Evolutionary conservation across 352 stramenopile species (phyloP).

Genomic region (Aphanomyces invadans): DNA sequence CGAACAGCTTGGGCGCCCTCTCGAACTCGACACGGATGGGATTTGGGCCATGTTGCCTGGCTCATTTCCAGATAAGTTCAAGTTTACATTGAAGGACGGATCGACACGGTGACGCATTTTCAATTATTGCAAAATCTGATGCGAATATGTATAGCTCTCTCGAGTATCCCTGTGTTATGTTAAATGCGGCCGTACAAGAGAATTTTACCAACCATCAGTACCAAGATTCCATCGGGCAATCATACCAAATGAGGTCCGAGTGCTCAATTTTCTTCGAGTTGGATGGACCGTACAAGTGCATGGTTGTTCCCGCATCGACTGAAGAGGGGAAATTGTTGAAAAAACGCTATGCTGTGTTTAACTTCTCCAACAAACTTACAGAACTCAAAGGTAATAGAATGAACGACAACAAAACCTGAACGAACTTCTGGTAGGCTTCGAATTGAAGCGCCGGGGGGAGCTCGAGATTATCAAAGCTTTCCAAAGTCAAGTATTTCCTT

Average conservation of each 20-base stretch:
- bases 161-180: slow-evolving; percentile 98
- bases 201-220: slow-evolving; percentile 99
- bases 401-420: no score
- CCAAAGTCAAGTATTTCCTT: slow-evolving; percentile 96
- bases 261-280: slow-evolving; percentile 99
- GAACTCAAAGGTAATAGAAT: slow-evolving; percentile 46
- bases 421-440: no score
- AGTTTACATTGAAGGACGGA: slow-evolving; percentile 57
- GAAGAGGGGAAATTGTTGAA: slow-evolving; percentile 98
- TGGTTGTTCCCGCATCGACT: slow-evolving; percentile 97
- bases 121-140: not conserved
- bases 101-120: slow-evolving; percentile 12
- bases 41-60: slow-evolving; percentile 99
- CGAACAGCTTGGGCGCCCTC: slow-evolving; percentile 91
- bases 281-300: slow-evolving; percentile 97
- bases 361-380: slow-evolving; percentile 70
- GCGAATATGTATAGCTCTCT: slow-evolving; percentile 53
- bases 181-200: slow-evolving; percentile 97
- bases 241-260: slow-evolving; percentile 91
- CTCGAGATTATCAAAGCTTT: slow-evolving; percentile 99
- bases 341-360: slow-evolving; percentile 92
- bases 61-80: slow-evolving; percentile 98
- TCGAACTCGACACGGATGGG: slow-evolving; percentile 99
- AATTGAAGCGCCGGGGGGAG: slow-evolving; percentile 98
- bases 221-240: slow-evolving; percentile 42